Base-by-base conservation (phyloP, 2,329 filamentous ascomycete species). In the Colletotrichum sojae region DNA sequence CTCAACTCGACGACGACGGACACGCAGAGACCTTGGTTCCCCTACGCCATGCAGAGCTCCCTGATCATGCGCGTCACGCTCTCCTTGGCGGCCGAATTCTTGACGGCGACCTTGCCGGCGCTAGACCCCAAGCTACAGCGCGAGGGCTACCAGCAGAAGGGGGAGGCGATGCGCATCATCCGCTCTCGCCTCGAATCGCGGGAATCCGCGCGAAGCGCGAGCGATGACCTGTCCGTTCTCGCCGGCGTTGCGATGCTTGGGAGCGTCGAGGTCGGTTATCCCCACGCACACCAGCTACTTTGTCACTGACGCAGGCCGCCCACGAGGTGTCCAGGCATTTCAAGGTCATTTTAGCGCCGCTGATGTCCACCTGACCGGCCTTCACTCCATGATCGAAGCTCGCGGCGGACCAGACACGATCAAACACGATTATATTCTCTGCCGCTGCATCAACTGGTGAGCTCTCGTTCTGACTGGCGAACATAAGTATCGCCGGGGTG, bases 391-490 rank as follows among this genome's bases (percentile, higher is more conserved):
- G 48, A 68, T 72, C 6, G 61, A 69, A 25, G 51, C 62, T 2
- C 58, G 69, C 12, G 71, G 71, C 25, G 71, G 71, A 16, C 58
- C 63, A 4, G 62, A 63, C 31, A 70, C 69, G 22, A 64, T 72
- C 51, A 46, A 18, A 27, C 71, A 71, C 51, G 69, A 72, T 25
- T 72, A 72, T 55, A 71, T 71, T 25, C 62, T 72, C n/a, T 69
- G 71, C 45, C 65, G 71, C 12, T 70, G 65, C 52, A 70, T 72
- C 46, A 72, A 71, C 25, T 72, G 71, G 71, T 71, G 48, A 52
- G 22, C 22, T 40, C 18, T 18, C 20, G 46, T 49, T 20, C 46
- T 13, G 46, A 18, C n/a, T 6, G 31, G 31, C 31, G 10, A 36
- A 36, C 20, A 20, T 4, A 10, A 36, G 31, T 36, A 36, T 36